Base-by-base conservation (phyloP, 2,329 filamentous ascomycete species). In the Simplicillium sp. region DNA sequence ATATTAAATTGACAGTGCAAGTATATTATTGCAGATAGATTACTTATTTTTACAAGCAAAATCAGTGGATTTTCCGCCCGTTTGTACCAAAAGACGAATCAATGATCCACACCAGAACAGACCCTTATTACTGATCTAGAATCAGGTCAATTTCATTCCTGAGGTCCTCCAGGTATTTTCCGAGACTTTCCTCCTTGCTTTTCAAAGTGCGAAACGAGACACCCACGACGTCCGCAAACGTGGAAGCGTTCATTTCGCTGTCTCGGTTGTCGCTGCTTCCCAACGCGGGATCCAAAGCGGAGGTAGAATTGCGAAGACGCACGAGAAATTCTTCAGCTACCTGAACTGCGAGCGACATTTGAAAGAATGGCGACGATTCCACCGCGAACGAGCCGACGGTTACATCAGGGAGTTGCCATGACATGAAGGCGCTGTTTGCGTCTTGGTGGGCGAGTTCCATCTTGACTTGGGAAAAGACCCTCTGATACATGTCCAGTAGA, bases 331-430 rank as follows among this genome's bases (percentile, higher is more conserved):
- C 61, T 43, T 65, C 61, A 5, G 59, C 63, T n/a, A 67, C 50
- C 44, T 65, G 61, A 25, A 66, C 54, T 3, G 63, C 64, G 15
- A 67, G 52, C 11, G 58, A 64, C 58, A 66, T 64, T 44, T 66
- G 64, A 29, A 66, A 51, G n/a, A 57, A 56, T 2, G 61, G 60
- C 4, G 61, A 57, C 11, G 62, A 59, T 36, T 61, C 59, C 13
- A 67, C 58, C 4, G 61, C 54, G 35, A 65, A 64, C 3, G 60
- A 61, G 4, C 64, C 64, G 3, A 67, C 54, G 4, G 59, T 61
- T 4, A 67, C 63, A 37, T 61, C 57, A 11, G 64, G 64, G 2
- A 67, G 56, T 39, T 60, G 60, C 56, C 63, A 67, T 36, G 59
- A 56, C 15, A 47, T 49, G 20, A 66, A 64, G 11, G 49, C 46